These are phyloP conservation scores for Arachis monticola DNA, from an alignment of 331 rosid species.

Conservation along the genomic window DNA sequence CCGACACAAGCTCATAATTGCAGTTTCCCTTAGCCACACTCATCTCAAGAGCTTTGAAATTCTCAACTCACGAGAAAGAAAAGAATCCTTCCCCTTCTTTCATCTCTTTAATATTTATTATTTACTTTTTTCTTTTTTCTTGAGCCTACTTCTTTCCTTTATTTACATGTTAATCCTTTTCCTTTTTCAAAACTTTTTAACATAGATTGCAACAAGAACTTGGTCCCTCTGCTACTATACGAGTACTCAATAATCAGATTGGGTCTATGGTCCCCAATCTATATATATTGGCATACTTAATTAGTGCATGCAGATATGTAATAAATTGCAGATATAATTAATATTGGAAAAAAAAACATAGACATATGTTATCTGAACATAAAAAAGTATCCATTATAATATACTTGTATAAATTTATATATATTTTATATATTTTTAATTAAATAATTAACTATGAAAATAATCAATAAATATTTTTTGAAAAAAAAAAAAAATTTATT, in stretches of 20 bases:
- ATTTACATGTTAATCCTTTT: background rate
- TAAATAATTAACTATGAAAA: no score
- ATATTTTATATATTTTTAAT: no score
- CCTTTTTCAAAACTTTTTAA: background rate
- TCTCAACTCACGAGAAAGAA: conserved; percentile 34
- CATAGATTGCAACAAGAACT: background rate
- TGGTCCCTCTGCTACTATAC: background rate
- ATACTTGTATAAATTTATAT: no score
- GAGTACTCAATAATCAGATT: background rate
- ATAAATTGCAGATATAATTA: background rate
- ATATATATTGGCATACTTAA: no score
- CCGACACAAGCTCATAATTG: no score
- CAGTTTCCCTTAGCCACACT: background rate
- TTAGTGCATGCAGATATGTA: conserved; percentile 7
- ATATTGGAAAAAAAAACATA: background rate
- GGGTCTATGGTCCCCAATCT: conserved; percentile 31
- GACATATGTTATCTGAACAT: background rate
- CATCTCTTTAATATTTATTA: background rate
- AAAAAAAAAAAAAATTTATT: no score
- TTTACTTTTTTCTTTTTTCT: background rate
- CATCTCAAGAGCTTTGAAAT: conserved; percentile 22
- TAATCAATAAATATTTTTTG: no score
- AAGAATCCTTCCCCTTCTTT: background rate
- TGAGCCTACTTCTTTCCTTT: background rate
- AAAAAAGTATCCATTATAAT: no score